Evolutionary conservation across 345 rosid species (phyloP).

Genomic region (Pistacia vera): DNA sequence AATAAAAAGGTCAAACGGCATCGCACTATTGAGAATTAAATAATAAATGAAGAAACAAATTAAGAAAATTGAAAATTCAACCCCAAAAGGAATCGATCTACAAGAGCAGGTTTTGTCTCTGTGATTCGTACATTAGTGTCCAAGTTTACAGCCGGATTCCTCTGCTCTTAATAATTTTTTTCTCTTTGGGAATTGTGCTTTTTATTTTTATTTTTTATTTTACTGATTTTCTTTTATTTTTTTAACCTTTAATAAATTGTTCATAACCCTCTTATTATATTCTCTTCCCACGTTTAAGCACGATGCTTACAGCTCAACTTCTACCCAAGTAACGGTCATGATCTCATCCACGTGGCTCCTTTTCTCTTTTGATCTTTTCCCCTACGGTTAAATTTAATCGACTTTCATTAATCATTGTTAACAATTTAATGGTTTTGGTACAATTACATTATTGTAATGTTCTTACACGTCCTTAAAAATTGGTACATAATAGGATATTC

Average conservation of each 20-base stretch:
- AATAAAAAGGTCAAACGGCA: not conserved
- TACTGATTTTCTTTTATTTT: too few relatives aligned
- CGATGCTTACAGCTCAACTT: conserved; percentile 64
- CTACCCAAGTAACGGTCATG: conserved; percentile 33
- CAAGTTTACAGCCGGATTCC: conserved; percentile 58
- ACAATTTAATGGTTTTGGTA: too few relatives aligned
- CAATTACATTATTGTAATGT: too few relatives aligned
- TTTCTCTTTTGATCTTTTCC: not conserved
- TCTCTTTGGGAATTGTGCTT: conserved; percentile 36
- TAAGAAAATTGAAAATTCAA: conserved; percentile 10
- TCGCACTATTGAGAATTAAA: not conserved
- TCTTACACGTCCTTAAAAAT: too few relatives aligned
- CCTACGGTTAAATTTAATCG: not conserved
- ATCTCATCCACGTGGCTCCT: conserved; percentile 48
- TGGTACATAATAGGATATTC: too few relatives aligned
- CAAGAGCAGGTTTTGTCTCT: conserved; percentile 47
- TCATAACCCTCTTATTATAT: conserved; percentile 35
- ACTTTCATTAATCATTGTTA: too few relatives aligned
- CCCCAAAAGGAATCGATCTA: conserved; percentile 30
- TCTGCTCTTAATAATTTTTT: conserved; percentile 28
- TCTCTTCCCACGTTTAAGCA: conserved; percentile 63
- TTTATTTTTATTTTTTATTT: conserved; percentile 5
- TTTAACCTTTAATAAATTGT: conserved; percentile 19
- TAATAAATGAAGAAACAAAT: not conserved
- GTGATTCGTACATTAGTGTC: conserved; percentile 39